Conservation (phyloP, 345 rosid species). For the Citrus maxima region DNA sequence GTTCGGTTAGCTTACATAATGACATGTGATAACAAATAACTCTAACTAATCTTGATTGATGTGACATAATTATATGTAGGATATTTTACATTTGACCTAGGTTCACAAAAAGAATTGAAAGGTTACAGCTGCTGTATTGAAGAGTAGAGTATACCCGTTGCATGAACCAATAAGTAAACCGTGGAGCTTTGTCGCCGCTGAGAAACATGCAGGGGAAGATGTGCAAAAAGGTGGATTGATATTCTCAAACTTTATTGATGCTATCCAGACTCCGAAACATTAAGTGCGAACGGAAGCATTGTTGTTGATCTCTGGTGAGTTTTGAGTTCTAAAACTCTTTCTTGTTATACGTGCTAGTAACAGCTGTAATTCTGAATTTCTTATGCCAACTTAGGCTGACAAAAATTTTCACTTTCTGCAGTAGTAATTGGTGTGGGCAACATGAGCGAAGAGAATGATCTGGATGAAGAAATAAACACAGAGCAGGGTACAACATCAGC, state of each 20-base stretch:
- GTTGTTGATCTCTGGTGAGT: slow-evolving; percentile 6
- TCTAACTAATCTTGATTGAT: neutral
- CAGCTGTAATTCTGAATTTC: neutral
- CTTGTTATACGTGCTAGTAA: neutral
- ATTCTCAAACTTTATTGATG: neutral
- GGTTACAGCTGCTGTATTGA: neutral
- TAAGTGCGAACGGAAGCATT: neutral
- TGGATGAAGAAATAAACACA: neutral
- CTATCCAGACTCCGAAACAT: neutral
- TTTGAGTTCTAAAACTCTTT: neutral
- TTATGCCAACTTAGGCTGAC: neutral
- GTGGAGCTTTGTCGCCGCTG: neutral
- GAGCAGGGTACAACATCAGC: slow-evolving; percentile 1
- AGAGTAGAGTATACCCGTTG: neutral
- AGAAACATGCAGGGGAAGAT: neutral
- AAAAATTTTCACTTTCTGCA: neutral
- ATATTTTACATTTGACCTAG: neutral
- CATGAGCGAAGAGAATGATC: slow-evolving; percentile 13
- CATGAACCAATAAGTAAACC: neutral
- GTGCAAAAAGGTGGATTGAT: neutral
- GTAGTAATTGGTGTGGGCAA: neutral
- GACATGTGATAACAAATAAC: neutral
- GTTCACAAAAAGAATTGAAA: neutral
- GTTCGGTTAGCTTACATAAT: neutral
- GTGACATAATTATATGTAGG: neutral